These are phyloP conservation scores for Paspalum notatum DNA, from an alignment of 176 grass and related monocot species.

Conservation along the genomic window DNA sequence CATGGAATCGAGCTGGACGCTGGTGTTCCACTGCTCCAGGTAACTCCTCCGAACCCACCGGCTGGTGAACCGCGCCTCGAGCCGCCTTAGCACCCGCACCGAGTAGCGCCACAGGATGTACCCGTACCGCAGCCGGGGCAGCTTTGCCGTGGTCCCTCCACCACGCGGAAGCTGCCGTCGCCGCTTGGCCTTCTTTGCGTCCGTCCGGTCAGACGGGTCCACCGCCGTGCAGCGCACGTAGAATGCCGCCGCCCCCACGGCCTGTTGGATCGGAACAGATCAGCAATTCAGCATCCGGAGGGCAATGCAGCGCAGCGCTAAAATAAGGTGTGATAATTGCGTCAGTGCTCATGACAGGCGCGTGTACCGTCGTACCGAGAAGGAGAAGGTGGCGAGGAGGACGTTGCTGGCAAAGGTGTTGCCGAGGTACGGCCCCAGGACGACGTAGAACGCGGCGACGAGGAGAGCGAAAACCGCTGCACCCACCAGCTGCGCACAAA, in stretches of 20 bases:
- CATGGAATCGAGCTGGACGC: constrained; percentile 80
- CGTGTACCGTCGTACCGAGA: constrained; percentile 70
- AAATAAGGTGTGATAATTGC: not conserved
- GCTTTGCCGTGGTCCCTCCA: not conserved
- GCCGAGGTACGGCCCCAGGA: constrained; percentile 79
- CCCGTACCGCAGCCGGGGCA: constrained; percentile 82
- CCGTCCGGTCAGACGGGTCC: constrained; percentile 77
- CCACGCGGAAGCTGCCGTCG: constrained; percentile 43
- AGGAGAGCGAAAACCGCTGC: constrained; percentile 67
- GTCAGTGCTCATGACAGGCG: not conserved
- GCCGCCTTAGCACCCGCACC: constrained; percentile 53
- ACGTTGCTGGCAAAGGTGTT: constrained; percentile 54
- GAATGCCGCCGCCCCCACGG: constrained; percentile 52
- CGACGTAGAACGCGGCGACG: constrained; percentile 69
- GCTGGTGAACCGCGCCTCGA: constrained; percentile 64
- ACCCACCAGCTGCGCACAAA: constrained; percentile 62
- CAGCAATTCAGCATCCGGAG: not conserved
- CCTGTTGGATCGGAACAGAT: constrained; percentile 31
- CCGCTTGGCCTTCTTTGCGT: constrained; percentile 57
- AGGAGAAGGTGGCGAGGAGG: constrained; percentile 68
- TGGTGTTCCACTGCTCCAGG: constrained; percentile 76
- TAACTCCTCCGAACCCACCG: constrained; percentile 85
- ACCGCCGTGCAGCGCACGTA: constrained; percentile 82
- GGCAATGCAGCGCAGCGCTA: no score
- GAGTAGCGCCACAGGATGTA: constrained; percentile 70